Evolutionary conservation across 2,329 filamentous ascomycete species (phyloP).

Genomic region (Sphaceloma murrayae): DNA sequence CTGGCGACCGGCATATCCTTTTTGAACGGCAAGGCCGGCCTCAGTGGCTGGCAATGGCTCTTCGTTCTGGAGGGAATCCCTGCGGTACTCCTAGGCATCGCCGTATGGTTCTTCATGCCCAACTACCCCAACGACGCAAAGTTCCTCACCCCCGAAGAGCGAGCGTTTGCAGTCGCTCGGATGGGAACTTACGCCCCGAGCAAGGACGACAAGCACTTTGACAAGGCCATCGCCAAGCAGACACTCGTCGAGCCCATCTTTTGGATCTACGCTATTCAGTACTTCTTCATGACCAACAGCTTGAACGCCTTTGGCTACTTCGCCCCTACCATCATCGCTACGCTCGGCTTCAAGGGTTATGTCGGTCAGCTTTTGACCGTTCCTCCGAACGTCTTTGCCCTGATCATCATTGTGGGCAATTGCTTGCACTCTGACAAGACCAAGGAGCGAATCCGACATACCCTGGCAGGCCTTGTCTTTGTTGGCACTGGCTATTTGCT

Average conservation of each 20-base stretch:
- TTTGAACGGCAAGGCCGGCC: conserved; percentile 31
- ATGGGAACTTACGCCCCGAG: conserved; percentile 15
- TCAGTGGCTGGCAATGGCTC: conserved; percentile 40
- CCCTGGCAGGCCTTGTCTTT: conserved; percentile 15
- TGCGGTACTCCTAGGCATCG: conserved; percentile 22
- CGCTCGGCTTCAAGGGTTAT: conserved; percentile 15
- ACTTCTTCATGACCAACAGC: conserved; percentile 16
- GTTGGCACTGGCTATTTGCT: conserved; percentile 18
- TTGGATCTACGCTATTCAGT: conserved; percentile 15
- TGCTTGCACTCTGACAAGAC: conserved; percentile 18
- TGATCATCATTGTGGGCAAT: conserved; percentile 15
- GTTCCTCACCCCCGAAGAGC: conserved; percentile 33
- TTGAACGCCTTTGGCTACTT: conserved; percentile 16
- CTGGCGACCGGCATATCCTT: conserved; percentile 45
- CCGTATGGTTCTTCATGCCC: conserved; percentile 24
- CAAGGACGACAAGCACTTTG: conserved; percentile 19
- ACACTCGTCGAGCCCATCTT: conserved; percentile 12
- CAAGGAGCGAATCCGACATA: conserved; percentile 18
- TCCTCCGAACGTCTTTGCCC: conserved; percentile 15
- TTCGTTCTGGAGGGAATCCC: conserved; percentile 38
- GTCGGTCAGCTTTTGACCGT: conserved; percentile 12
- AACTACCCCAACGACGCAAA: conserved; percentile 26
- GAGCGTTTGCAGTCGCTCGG: conserved; percentile 19
- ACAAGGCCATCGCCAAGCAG: conserved; percentile 10
- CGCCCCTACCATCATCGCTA: conserved; percentile 15